Base-by-base conservation (phyloP, 768 basidiomycete genomes). In the Pleurotus ostreatus region DNA sequence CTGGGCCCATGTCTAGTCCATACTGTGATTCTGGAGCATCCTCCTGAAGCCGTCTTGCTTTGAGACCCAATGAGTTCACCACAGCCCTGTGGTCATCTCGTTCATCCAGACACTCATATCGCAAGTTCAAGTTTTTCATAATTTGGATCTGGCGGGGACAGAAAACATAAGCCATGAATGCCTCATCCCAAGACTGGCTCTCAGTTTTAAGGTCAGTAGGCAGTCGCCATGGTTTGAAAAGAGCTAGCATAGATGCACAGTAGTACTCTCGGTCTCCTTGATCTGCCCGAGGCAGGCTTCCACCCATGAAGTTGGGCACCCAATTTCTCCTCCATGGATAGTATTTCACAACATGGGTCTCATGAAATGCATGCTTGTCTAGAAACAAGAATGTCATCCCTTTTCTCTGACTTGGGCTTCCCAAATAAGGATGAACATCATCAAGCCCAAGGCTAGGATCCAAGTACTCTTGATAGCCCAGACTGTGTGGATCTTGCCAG, bases 231-330 rank as follows among this genome's bases (percentile, higher is more conserved):
- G 65, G 63, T 43, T 63, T 67, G 49, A 68, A 67, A 0, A 67
- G 44, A 0, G 59, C 58, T 16, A 66, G 30, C 55, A 68, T 66
- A 7, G 63, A 56, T 23, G 57, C 41, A 49, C 66, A 70, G 37
- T 72, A 72, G 43, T 63, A 68, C 30, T 74, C 68, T 15, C 62
- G 39, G 57, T 72, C 70, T 1, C 66, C 71, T 40, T 54, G 39
- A 49, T 73, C 69, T 26, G 11, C 3, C 2, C 47, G 11, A 9
- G 47, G 47, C 25, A 49, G 13, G 7, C 11, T n/a, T 4, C 47
- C 47, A 3, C 47, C 47, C 7, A 49, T 30, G 20, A 49, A 49
- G 37, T 49, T 30, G 3, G 47, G 47, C 22, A 49, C 47, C 12
- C 12, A 11, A 23, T 30, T 49, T 6, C 20, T 2, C 5, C 13